Conservation (phyloP, 495 filamentous ascomycete species). For the Lichenothelia convexa region DNA sequence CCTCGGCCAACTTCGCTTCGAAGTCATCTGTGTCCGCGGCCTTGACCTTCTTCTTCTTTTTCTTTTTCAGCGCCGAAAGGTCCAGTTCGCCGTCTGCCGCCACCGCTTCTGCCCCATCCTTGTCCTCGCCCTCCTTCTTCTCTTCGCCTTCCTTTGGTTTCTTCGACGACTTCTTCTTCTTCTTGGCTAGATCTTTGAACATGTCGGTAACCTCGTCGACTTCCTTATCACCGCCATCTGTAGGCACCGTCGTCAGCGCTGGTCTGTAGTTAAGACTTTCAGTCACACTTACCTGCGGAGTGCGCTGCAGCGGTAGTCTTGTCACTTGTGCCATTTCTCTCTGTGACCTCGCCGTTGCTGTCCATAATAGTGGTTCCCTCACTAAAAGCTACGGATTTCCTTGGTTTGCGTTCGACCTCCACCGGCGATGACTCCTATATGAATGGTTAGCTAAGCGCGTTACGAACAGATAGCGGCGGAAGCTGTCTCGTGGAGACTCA, state of each 20-base stretch:
- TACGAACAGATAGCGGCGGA: too few relatives aligned
- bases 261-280: neutral
- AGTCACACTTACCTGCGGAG: constrained; percentile 34
- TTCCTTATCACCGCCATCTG: constrained; percentile 35
- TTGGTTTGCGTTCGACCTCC: constrained; percentile 35
- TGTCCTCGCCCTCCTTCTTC: constrained; percentile 41
- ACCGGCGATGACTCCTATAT: neutral
- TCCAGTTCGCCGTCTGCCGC: constrained; percentile 53
- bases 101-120: constrained; percentile 33
- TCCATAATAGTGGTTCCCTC: constrained; percentile 70
- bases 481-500: too few relatives aligned
- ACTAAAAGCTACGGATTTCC: constrained; percentile 83
- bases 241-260: neutral
- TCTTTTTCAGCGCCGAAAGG: constrained; percentile 67
- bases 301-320: constrained; percentile 54
- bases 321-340: constrained; percentile 38
- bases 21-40: constrained; percentile 52
- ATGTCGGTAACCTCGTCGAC: constrained; percentile 55
- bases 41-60: constrained; percentile 75
- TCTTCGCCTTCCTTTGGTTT: constrained; percentile 48
- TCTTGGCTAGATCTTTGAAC: constrained; percentile 77
- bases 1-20: constrained; percentile 63
- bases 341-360: constrained; percentile 63
- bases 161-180: constrained; percentile 76
- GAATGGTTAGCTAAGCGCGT: too few relatives aligned